phyloP scores from a whole-genome alignment of 306 rosid genomes.

The Malus fusca region DNA sequence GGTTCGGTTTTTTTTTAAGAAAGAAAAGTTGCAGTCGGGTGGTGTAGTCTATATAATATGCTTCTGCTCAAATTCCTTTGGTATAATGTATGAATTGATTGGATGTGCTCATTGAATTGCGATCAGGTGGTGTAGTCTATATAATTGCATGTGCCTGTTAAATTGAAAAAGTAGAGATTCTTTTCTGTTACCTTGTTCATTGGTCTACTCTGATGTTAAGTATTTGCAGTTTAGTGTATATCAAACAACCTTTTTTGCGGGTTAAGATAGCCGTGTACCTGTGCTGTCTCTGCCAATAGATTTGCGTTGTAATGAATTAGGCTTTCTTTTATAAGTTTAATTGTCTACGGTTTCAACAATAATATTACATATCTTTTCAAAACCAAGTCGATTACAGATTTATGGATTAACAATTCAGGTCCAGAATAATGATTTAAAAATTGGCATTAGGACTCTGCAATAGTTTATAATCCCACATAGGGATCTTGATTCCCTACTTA shows the following conservation, averaged over 20 bases:
- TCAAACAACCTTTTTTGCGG: neutral
- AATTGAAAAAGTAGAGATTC: neutral
- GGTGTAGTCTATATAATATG: neutral
- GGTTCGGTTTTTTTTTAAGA: constrained; percentile 22
- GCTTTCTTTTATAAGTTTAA: neutral
- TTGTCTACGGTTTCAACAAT: neutral
- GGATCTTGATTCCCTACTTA: constrained; percentile 2
- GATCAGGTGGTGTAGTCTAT: too few species aligned
- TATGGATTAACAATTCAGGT: neutral
- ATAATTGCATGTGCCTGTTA: neutral
- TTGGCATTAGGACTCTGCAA: neutral
- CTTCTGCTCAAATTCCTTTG: neutral
- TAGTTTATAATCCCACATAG: neutral
- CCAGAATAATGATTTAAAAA: neutral
- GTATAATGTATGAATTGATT: neutral
- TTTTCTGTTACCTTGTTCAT: neutral
- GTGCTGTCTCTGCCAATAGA: neutral
- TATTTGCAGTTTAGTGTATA: neutral
- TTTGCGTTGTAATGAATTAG: neutral
- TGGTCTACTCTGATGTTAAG: neutral
- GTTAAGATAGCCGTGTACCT: neutral
- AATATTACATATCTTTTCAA: neutral
- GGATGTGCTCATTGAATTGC: neutral
- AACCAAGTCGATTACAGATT: neutral
- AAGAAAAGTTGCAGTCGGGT: neutral